A percentile compares a stretch with the other conserved stretches of the same genome.
Conservation (phyloP, 441 rosid genomes). For the Aquilaria agallochum region DNA sequence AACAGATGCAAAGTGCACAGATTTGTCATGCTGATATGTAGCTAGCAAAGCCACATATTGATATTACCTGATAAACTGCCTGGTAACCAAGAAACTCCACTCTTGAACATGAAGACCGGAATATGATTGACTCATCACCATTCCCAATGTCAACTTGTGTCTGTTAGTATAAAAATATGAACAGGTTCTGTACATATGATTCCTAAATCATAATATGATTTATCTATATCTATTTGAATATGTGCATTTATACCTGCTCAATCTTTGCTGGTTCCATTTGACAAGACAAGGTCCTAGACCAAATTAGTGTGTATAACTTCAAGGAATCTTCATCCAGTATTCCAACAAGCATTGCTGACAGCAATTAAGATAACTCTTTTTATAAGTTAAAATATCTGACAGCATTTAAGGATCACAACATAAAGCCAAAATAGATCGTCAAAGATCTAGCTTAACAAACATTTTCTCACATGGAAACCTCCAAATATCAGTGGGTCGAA, state of each 20-base stretch:
- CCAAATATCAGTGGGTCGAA: slow-evolving; percentile 83
- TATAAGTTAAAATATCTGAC: slow-evolving; percentile 8
- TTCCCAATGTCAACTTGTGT: slow-evolving; percentile 71
- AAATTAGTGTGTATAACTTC: slow-evolving; percentile 86
- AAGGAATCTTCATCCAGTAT: slow-evolving; percentile 86
- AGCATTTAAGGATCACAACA: slow-evolving; percentile 10
- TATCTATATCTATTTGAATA: background rate
- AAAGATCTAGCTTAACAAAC: slow-evolving; percentile 13
- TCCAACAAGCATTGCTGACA: slow-evolving; percentile 63
- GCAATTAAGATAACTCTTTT: slow-evolving; percentile 20
- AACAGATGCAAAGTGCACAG: background rate
- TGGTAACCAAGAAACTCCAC: slow-evolving; percentile 76
- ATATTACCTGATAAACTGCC: slow-evolving; percentile 76
- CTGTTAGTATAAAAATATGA: slow-evolving; percentile 32
- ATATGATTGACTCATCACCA: slow-evolving; percentile 51
- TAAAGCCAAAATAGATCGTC: background rate
- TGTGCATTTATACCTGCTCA: slow-evolving; percentile 56
- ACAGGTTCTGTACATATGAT: slow-evolving; percentile 10
- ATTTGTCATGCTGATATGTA: slow-evolving; percentile 8
- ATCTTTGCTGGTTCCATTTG: slow-evolving; percentile 83
- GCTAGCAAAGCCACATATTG: background rate
- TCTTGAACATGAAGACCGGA: slow-evolving; percentile 74
- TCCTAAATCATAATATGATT: background rate
- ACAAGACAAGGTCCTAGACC: slow-evolving; percentile 92
- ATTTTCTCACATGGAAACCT: slow-evolving; percentile 72